Base-by-base conservation (phyloP, 2,329 filamentous ascomycete species). In the Ambrosiella xylebori region DNA sequence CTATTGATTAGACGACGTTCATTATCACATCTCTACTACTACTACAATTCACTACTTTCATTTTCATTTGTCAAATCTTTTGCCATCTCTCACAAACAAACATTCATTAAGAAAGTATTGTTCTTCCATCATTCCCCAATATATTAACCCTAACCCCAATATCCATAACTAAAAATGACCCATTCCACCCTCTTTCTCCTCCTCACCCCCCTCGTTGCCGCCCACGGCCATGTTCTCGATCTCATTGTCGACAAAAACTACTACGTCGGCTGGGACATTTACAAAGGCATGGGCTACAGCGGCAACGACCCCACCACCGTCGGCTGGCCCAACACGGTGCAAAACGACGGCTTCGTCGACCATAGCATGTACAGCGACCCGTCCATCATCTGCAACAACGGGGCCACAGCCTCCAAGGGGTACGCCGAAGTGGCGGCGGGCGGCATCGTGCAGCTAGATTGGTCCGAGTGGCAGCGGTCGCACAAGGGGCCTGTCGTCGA, bases 381-480 rank as follows among this genome's bases (percentile, higher is more conserved):
- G n/a, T 72, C 75, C 57, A 77, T 77, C 63, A 71, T 73, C 64
- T 77, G 75, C 65, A 73, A 76, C 66, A 70, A 70, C 60, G 66
- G 63, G 17, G 72, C 71, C 17, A 70, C 64, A 12, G 69, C 72
- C 35, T 73, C 69, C 8, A 60, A 66, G 44, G 67, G 69, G 57
- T 69, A 69, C 15, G 69, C 71, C 39, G 64, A 64, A 2, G 76
- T 84, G 41, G 71, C 73, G n/a, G 83, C 82, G 12, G 84, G 83
- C 61, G 71, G 72, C 62, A 72, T 71, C 7, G 66, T 86, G 63
- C 71, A 76, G 60, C 68, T 86, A 54, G 74, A 79, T 64, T 86
- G 82, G 83, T 78, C 74, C 59, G 71, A 71, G 13, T 86, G 83
- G 83, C 82, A 82, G n/a, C 71, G 76, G 8, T 76, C 73, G 57